A percentile compares a stretch with the other conserved stretches of the same genome.
Conservation (phyloP, 331 rosid genomes). For the Saraca asoca region DNA sequence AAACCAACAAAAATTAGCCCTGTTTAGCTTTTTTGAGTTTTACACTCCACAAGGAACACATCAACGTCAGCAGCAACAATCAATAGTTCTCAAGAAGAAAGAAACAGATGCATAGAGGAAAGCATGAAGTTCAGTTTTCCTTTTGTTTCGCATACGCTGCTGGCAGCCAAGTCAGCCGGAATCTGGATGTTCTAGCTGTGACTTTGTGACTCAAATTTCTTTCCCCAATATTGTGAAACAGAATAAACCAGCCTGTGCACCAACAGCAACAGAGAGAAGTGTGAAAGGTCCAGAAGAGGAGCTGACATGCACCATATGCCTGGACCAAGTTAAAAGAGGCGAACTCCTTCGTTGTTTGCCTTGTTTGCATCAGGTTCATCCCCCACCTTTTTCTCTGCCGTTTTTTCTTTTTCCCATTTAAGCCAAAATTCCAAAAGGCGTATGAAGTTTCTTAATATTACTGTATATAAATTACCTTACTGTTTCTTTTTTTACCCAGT, state of each 20-base stretch:
- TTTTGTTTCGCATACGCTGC: background rate
- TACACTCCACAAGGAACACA: background rate
- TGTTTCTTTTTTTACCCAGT: conserved; percentile 19
- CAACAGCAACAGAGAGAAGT: background rate
- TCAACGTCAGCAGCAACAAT: background rate
- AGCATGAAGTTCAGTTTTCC: background rate
- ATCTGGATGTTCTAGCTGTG: background rate
- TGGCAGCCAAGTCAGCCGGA: background rate
- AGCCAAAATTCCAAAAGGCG: background rate
- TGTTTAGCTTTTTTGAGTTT: background rate
- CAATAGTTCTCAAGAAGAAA: background rate
- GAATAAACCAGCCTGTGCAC: conserved; percentile 21
- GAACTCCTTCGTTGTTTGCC: conserved; percentile 30
- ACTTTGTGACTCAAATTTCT: background rate
- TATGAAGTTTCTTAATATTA: background rate
- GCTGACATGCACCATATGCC: conserved; percentile 24
- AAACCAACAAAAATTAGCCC: background rate
- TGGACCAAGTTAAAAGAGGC: conserved; percentile 24
- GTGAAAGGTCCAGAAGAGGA: conserved; percentile 10
- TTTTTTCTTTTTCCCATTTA: too few relatives aligned
- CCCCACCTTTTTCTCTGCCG: too few relatives aligned
- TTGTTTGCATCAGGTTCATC: conserved; percentile 29
- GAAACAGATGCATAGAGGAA: background rate
- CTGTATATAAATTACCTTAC: background rate
- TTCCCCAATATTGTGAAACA: background rate